These are phyloP conservation scores for Grosmannia penicillata DNA, from an alignment of 2,329 filamentous ascomycete species.

Conservation along the genomic window DNA sequence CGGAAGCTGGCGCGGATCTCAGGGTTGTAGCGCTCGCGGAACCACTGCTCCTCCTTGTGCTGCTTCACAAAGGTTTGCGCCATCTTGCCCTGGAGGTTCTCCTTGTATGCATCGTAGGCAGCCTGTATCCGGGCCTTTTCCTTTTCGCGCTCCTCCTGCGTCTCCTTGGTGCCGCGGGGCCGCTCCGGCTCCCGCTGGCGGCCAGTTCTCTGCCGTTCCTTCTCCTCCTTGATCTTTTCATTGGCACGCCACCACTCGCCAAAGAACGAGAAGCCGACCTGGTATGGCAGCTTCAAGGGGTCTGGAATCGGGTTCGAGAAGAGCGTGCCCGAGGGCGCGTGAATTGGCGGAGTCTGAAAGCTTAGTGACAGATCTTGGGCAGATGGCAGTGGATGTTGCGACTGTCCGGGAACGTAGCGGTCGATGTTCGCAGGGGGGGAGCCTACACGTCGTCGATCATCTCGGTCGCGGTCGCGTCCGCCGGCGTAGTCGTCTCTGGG, in stretches of 20 bases:
- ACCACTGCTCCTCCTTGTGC: slow-evolving; percentile 96
- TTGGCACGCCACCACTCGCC: slow-evolving; percentile 78
- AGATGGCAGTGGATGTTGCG: slow-evolving; percentile 30
- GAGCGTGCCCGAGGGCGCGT: slow-evolving; percentile 27
- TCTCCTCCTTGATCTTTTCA: slow-evolving; percentile 70
- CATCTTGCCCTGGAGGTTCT: slow-evolving; percentile 61
- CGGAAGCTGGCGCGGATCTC: slow-evolving; percentile 66
- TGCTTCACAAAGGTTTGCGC: slow-evolving; percentile 78
- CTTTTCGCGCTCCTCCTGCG: slow-evolving; percentile 60
- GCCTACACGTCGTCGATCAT: slow-evolving; percentile 47
- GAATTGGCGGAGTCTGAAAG: slow-evolving; percentile 46
- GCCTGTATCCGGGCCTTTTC: slow-evolving; percentile 66
- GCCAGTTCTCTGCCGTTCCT: slow-evolving; percentile 55
- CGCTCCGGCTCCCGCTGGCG: slow-evolving; percentile 51
- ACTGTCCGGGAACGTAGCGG: slow-evolving; percentile 65
- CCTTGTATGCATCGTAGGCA: slow-evolving; percentile 52
- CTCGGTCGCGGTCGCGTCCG: slow-evolving; percentile 26
- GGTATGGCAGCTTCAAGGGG: slow-evolving; percentile 57
- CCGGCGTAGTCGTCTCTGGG: slow-evolving; percentile 50
- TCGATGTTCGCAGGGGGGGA: slow-evolving; percentile 62
- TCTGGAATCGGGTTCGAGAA: slow-evolving; percentile 54
- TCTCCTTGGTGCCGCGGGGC: slow-evolving; percentile 47
- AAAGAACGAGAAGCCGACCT: slow-evolving; percentile 76
- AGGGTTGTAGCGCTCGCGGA: slow-evolving; percentile 83
- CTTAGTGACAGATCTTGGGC: slow-evolving; percentile 49